Conservation (phyloP, 2,329 filamentous ascomycete species). For the Aspergillus novoparasiticus region DNA sequence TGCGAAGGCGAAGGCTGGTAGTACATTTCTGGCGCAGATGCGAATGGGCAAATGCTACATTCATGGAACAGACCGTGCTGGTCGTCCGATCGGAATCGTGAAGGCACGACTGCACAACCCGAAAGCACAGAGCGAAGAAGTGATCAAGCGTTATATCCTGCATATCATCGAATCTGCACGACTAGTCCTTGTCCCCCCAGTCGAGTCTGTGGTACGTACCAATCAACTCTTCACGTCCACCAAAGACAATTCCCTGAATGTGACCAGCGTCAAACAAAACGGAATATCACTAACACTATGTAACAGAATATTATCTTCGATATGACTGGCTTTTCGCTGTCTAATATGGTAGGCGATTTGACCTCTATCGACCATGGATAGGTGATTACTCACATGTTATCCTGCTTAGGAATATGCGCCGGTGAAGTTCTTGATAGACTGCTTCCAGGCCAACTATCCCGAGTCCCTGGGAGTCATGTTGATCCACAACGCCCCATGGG, state of each 20-base stretch:
- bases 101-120: neutral
- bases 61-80: neutral
- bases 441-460: slow-evolving; percentile 96
- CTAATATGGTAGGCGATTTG: neutral
- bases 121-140: neutral
- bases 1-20: neutral
- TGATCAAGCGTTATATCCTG: neutral
- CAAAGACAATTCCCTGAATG: neutral
- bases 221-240: neutral
- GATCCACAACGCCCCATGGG: slow-evolving; percentile 88
- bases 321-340: neutral
- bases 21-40: neutral
- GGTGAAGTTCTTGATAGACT: slow-evolving; percentile 98
- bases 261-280: neutral
- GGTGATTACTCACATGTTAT: neutral
- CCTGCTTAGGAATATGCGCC: slow-evolving; percentile 76
- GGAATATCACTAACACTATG: neutral
- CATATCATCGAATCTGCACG: neutral
- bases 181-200: neutral
- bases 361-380: neutral
- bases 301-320: neutral
- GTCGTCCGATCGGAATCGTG: neutral
- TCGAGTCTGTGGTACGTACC: neutral
- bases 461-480: slow-evolving; percentile 87
- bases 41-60: neutral